A percentile compares a stretch with the other conserved stretches of the same genome.
These are phyloP conservation scores for Verticillium dahliae DNA, from an alignment of 2,329 filamentous ascomycete genomes.

Conservation along the genomic window DNA sequence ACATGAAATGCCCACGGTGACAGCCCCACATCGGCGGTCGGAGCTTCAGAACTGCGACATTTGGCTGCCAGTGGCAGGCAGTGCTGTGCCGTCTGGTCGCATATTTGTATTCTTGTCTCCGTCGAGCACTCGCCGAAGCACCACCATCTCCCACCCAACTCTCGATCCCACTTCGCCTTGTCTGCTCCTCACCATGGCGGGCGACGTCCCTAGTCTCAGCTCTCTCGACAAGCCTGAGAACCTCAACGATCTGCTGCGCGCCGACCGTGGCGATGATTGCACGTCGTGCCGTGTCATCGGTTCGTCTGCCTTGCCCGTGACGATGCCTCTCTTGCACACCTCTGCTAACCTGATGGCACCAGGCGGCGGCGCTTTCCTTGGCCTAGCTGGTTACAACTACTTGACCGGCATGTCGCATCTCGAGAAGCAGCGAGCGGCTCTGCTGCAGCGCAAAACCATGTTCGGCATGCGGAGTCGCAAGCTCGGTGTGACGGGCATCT, in stretches of 20 bases:
- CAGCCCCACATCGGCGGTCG: not conserved
- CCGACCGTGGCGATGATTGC: constrained; percentile 59
- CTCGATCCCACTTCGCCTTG: not conserved
- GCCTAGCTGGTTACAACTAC: constrained; percentile 72
- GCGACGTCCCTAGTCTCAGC: constrained; percentile 42
- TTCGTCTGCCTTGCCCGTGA: constrained; percentile 29
- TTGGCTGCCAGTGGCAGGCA: not conserved
- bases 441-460: constrained; percentile 61
- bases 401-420: constrained; percentile 68
- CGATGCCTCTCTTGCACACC: not conserved
- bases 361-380: constrained; percentile 72
- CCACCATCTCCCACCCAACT: not conserved
- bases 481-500: constrained; percentile 61
- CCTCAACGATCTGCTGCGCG: constrained; percentile 49
- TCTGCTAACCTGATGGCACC: constrained; percentile 2
- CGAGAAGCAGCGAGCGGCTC: constrained; percentile 55
- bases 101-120: not conserved
- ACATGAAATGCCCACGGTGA: constrained; percentile 14
- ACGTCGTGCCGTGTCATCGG: constrained; percentile 65
- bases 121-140: not conserved
- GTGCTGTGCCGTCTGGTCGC: not conserved
- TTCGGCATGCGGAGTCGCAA: constrained; percentile 68
- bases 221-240: constrained; percentile 55
- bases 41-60: not conserved
- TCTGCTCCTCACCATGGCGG: constrained; percentile 27